These are phyloP conservation scores for Gossypium bickii DNA, from an alignment of 345 rosid genomes.

Conservation along the genomic window DNA sequence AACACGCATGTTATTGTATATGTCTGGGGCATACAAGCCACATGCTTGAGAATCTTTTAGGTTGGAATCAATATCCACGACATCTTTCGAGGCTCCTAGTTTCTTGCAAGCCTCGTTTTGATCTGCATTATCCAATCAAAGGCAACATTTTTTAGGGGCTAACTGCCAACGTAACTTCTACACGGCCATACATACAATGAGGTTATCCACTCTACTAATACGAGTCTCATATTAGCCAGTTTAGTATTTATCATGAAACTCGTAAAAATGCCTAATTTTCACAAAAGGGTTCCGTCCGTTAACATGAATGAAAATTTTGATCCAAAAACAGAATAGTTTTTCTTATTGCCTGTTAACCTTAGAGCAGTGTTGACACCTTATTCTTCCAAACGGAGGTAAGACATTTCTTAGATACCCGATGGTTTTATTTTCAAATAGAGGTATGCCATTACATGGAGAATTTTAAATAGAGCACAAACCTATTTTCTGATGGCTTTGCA, in stretches of 20 bases:
- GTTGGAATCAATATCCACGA: slow-evolving; percentile 73
- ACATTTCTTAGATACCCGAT: not conserved
- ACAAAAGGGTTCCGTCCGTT: too few relatives aligned
- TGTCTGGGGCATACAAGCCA: slow-evolving; percentile 72
- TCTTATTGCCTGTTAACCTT: slow-evolving; percentile 4
- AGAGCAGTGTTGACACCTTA: not conserved
- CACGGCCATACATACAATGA: slow-evolving; percentile 4
- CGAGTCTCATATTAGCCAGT: not conserved
- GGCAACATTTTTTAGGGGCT: slow-evolving; percentile 1
- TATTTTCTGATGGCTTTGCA: slow-evolving; percentile 22
- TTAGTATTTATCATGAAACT: not conserved
- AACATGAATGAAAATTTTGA: not conserved
- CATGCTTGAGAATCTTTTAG: slow-evolving; percentile 62
- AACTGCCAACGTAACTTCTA: not conserved
- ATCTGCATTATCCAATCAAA: slow-evolving; percentile 41
- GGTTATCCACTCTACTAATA: not conserved
- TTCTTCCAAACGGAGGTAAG: not conserved
- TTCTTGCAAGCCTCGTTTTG: slow-evolving; percentile 32
- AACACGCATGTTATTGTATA: slow-evolving; percentile 49
- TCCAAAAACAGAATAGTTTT: not conserved
- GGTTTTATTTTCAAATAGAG: not conserved
- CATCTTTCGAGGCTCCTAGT: slow-evolving; percentile 27
- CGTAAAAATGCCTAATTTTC: not conserved
- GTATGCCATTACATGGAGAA: not conserved
- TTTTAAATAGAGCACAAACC: slow-evolving; percentile 23